Evolutionary conservation across 176 grass and related monocot genomes (phyloP).

Genomic region (Alopecurus myosuroides): DNA sequence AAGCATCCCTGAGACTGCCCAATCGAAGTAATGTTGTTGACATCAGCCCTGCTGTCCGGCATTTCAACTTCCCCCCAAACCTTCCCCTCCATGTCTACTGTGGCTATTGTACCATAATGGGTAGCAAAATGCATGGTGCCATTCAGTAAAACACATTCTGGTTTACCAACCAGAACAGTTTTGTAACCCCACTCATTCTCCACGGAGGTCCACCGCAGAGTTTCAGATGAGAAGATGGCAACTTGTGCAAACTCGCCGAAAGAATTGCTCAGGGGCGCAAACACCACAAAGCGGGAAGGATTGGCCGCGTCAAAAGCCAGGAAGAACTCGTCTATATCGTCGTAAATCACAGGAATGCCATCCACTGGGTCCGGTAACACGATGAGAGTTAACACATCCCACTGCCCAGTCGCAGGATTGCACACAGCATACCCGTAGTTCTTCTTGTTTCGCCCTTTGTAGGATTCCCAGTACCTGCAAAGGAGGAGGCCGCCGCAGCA

Average conservation of each 20-base stretch:
- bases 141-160: background rate
- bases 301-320: background rate
- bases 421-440: background rate
- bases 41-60: background rate
- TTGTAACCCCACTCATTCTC: background rate
- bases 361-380: background rate
- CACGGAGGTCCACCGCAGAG: background rate
- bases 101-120: background rate
- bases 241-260: background rate
- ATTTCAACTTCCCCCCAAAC: background rate
- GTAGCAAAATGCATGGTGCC: background rate
- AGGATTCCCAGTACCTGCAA: background rate
- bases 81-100: background rate
- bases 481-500: background rate
- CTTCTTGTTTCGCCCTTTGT: conserved; percentile 3
- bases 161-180: background rate
- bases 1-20: background rate
- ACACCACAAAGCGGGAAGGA: background rate
- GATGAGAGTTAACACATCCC: background rate
- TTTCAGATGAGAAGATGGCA: background rate
- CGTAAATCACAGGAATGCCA: background rate
- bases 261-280: background rate
- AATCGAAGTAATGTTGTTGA: background rate
- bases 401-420: background rate
- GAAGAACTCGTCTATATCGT: background rate